Conservation (phyloP, 2,329 filamentous ascomycete genomes). For the Cladosporium sp. region DNA sequence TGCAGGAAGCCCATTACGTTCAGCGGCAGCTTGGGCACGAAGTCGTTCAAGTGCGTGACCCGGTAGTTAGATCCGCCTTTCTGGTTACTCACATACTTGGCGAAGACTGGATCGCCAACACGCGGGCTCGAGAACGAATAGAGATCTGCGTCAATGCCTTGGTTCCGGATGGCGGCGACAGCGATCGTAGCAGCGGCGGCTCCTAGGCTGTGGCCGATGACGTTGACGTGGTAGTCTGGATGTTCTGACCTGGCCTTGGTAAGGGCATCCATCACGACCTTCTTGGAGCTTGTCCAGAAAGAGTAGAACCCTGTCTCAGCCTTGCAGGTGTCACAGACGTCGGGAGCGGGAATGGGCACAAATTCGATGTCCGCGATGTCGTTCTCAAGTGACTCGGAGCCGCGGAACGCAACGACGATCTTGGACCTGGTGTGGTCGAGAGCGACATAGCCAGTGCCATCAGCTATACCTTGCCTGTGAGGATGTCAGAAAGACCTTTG, state of each 20-base stretch:
- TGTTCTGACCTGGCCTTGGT: not conserved
- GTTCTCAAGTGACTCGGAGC: not conserved
- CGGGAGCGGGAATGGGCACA: not conserved
- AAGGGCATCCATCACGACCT: not conserved
- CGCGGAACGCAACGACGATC: not conserved
- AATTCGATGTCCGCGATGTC: not conserved
- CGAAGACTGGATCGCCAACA: not conserved
- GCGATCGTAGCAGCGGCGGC: not conserved
- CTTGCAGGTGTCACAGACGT: not conserved
- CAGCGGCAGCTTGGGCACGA: not conserved
- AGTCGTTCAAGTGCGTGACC: not conserved
- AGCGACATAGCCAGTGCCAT: not conserved
- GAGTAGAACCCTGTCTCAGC: not conserved
- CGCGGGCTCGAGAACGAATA: not conserved
- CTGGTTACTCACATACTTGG: not conserved
- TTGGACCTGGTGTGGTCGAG: not conserved
- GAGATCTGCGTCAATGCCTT: not conserved
- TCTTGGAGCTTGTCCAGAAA: not conserved
- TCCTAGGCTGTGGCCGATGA: not conserved
- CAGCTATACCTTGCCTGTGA: not conserved
- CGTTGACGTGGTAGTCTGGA: not conserved
- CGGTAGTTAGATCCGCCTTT: not conserved
- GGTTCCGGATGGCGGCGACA: not conserved
- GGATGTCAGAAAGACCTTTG: not conserved
- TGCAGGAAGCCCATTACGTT: not conserved